These are phyloP conservation scores for Phytopythium cucurbitacearum DNA, from an alignment of 352 stramenopile species.

Conservation along the genomic window DNA sequence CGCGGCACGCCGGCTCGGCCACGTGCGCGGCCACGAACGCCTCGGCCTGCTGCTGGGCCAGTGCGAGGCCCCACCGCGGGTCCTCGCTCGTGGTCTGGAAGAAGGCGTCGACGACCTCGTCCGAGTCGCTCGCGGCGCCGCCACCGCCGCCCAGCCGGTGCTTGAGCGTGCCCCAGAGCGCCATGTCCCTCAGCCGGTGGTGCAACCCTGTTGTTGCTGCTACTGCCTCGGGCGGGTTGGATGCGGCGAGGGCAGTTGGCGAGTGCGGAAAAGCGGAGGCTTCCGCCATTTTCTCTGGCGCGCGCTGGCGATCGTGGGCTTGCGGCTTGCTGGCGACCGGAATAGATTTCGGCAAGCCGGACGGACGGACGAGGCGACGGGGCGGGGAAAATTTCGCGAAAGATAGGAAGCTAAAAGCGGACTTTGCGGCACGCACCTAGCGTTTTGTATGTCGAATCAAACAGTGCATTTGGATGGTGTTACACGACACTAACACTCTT, in stretches of 20 bases:
- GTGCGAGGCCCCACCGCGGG: conserved; percentile 43
- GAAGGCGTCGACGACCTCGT: conserved; percentile 74
- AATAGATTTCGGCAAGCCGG: conserved; percentile 1
- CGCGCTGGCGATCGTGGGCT: too few species aligned
- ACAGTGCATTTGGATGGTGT: background rate
- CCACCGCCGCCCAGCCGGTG: conserved; percentile 60
- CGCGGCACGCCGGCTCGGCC: conserved; percentile 38
- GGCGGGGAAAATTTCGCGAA: background rate
- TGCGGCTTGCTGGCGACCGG: background rate
- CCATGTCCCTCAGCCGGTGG: conserved; percentile 31
- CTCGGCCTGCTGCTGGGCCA: conserved; percentile 32
- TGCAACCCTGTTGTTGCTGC: background rate
- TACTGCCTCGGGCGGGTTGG: background rate
- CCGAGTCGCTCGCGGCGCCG: conserved; percentile 51
- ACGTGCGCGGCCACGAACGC: conserved; percentile 60
- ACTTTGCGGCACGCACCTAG: background rate
- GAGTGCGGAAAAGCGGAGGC: background rate
- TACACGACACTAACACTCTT: background rate
- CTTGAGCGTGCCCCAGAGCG: conserved; percentile 76
- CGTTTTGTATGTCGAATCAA: background rate
- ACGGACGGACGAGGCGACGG: background rate
- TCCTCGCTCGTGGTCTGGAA: conserved; percentile 75
- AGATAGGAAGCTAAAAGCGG: background rate
- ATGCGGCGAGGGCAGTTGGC: background rate
- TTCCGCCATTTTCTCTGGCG: background rate